A percentile compares a stretch with the other conserved stretches of the same genome.
These are phyloP conservation scores for Fusarium sp. DNA, from an alignment of 2,329 filamentous ascomycete species.

Conservation along the genomic window DNA sequence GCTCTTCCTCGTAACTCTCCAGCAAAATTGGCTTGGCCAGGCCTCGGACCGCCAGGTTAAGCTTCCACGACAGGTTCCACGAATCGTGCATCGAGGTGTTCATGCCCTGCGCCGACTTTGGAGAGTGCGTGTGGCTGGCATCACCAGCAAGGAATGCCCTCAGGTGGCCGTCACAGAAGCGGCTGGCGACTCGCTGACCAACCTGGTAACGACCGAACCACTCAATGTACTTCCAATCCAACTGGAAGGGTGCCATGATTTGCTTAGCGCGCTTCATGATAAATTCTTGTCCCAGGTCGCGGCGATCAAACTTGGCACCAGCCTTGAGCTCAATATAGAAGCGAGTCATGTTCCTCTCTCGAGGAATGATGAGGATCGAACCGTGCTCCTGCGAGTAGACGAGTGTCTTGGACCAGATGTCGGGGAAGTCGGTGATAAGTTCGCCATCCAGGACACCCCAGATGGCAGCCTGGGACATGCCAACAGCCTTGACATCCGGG, in stretches of 20 bases:
- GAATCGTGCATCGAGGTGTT: constrained; percentile 75
- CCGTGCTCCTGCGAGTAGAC: constrained; percentile 78
- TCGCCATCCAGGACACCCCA: constrained; percentile 83
- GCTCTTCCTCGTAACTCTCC: constrained; percentile 74
- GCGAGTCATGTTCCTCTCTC: constrained; percentile 81
- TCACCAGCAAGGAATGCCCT: constrained; percentile 80
- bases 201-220: constrained; percentile 84
- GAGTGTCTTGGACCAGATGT: constrained; percentile 82
- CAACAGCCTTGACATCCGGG: constrained; percentile 68
- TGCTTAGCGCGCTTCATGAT: constrained; percentile 78
- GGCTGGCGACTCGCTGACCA: constrained; percentile 79
- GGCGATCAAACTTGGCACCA: constrained; percentile 57
- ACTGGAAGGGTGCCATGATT: constrained; percentile 71
- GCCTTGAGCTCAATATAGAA: constrained; percentile 73
- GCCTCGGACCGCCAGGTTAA: constrained; percentile 69
- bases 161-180: constrained; percentile 74
- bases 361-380: constrained; percentile 81
- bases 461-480: constrained; percentile 67
- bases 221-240: constrained; percentile 73
- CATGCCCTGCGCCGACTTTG: constrained; percentile 79
- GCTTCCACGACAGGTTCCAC: constrained; percentile 72
- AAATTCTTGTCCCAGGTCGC: constrained; percentile 71
- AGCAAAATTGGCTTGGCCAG: constrained; percentile 70
- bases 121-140: constrained; percentile 80
- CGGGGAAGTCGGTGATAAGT: constrained; percentile 80